Base-by-base conservation (phyloP, 352 stramenopile species). In the Phytophthora podocarpi region DNA sequence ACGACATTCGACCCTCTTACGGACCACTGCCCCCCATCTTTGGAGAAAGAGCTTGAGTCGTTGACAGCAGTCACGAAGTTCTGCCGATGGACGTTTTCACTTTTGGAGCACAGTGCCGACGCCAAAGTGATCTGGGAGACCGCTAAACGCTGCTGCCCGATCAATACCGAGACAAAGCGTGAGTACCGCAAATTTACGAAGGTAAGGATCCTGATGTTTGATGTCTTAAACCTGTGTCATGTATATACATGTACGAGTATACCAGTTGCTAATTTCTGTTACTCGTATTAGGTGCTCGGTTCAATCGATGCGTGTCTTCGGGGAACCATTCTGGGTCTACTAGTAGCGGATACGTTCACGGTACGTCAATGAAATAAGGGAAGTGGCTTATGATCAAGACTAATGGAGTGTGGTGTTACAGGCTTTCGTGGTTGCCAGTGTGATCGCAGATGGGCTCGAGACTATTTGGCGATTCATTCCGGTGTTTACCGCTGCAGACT, bases 81-180 rank as follows among this genome's bases (percentile, higher is more conserved):
- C 54, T 93, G 82, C 34, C 78, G 87, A 37, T 96, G 87, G 87
- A 95, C 87, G 43, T 96, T 94, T 55, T 89, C 82, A 8, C 74
- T 96, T 32, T 61, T 96, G 27, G 85, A 95, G 50, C 83, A 95
- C 52, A 90, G 85, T 49, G 79, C 76, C 11, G 87, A 96, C 36
- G 85, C 87, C 18, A 96, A 96, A 56, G 85, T 96, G 16, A 93
- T 96, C 43, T 95, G 82, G 81, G 87, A 96, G 57, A 93, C 87
- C 11, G 77, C 87, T 31, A 94, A 94, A 66, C 83, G 87, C 5
- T 94, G 85, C 61, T 91, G 80, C 26, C 87, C 87, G 20, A 91
- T 96, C 36, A 85, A 95, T 47, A 88, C 64, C 20, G 85, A 96
- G 59, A 93, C 85, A 3, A 94, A 93, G 60, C 81, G 87, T 21